Base-by-base conservation (phyloP, 768 basidiomycete genomes). In the Gelatoporia subvermispora region DNA sequence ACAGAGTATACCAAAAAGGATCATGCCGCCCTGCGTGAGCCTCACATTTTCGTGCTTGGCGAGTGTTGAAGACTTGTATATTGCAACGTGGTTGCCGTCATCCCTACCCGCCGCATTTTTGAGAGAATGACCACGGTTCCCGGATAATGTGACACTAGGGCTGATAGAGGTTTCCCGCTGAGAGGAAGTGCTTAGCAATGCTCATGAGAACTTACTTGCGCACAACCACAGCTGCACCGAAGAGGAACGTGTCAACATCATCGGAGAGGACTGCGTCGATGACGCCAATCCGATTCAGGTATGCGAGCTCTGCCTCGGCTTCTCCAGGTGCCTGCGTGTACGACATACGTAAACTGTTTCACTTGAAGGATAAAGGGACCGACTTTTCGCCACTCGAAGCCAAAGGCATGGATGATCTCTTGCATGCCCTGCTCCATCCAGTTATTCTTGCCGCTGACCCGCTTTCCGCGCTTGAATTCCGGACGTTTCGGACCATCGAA, bases 251-350 rank as follows among this genome's bases (percentile, higher is more conserved):
- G 60, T 97, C 93, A 1, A 93, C 93, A 58, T 96, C 94, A 64
- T 97, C 94, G 0, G 93, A 89, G 38, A 94, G 73, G 21, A 96
- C 79, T 0, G 84, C 90, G 61, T 97, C 94, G 48, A 97, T 87
- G 45, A 87, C 65, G 2, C 91, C 91, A 37, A 84, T 78, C 3
- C 77, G 72, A 57, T 92, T 93, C 45, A 97, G 72, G 53, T 88
- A 85, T 0, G 93, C 93, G 2, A 97, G 73, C 60, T 95, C 93
- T 0, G 93, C 93, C 65, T 97, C 94, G 0, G 94, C 94, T 66
- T 96, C 94, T 16, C 91, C 93, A 5, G 93, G 93, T 15, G 92
- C 93, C 84, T 84, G 63, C 8, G n/a, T 8, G 2, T 42, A 36
- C n/a, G 17, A 10, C 13, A 8, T 10, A 11, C 10, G 21, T 37